Percentiles rank a stretch among this genome's conserved stretches.
Conservation (phyloP, 768 basidiomycete genomes). For the Tricholoma hemisulphureum region DNA sequence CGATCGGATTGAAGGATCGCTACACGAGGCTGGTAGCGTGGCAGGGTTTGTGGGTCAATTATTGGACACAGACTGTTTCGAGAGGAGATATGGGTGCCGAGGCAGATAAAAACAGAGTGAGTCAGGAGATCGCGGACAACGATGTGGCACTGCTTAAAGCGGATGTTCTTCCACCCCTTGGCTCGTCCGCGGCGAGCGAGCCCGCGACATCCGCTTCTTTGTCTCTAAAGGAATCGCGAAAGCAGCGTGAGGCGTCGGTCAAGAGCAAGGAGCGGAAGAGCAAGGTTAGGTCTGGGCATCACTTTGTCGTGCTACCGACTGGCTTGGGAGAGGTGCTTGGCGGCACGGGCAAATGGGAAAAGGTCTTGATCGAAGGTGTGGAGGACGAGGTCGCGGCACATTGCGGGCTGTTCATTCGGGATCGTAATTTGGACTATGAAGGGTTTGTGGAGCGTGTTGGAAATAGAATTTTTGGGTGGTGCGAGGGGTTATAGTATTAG, state of each 20-base stretch:
- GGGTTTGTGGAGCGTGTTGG: slow-evolving; percentile 46
- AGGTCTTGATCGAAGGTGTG: slow-evolving; percentile 48
- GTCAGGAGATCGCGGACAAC: slow-evolving; percentile 13
- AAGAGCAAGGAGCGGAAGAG: slow-evolving; percentile 24
- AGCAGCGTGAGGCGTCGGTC: slow-evolving; percentile 17
- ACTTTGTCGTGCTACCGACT: slow-evolving; percentile 54
- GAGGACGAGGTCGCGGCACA: slow-evolving; percentile 59
- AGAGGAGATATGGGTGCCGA: slow-evolving; percentile 5
- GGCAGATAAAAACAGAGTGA: slow-evolving; percentile 7
- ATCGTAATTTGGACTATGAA: slow-evolving; percentile 51
- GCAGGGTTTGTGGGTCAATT: slow-evolving; percentile 56
- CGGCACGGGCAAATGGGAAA: slow-evolving; percentile 50
- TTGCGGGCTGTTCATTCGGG: slow-evolving; percentile 50
- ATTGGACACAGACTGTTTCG: slow-evolving; percentile 52
- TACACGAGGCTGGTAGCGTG: slow-evolving; percentile 48
- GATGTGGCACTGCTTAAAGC: slow-evolving; percentile 21
- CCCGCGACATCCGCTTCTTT: background rate
- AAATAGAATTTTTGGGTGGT: slow-evolving; percentile 42
- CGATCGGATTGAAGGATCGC: slow-evolving; percentile 45
- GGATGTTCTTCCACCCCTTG: background rate
- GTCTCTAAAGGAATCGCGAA: slow-evolving; percentile 22
- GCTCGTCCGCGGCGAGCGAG: background rate
- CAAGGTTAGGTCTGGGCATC: slow-evolving; percentile 32
- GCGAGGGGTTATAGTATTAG: slow-evolving; percentile 17
- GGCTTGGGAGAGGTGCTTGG: slow-evolving; percentile 41